phyloP scores from a whole-genome alignment of 208 protist species.

The Acanthamoeba culbertsoni region DNA sequence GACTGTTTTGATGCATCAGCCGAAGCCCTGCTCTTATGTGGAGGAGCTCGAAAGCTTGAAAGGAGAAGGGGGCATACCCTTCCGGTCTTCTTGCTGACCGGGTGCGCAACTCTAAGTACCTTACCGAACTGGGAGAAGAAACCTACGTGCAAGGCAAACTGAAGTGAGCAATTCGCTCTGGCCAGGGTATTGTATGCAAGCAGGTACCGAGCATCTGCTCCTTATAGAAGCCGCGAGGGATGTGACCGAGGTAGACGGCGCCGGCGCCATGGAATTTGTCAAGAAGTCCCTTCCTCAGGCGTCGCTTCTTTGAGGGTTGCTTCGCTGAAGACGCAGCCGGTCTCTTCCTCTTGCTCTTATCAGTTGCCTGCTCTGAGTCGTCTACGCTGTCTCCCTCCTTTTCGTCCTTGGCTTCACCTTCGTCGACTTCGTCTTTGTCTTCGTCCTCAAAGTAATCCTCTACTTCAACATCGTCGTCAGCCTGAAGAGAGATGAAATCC shows the following conservation, averaged over 20 bases:
- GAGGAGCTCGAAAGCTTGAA: neutral
- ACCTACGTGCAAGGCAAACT: neutral
- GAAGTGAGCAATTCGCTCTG: no score
- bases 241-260: constrained; percentile 72
- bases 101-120: constrained; percentile 50
- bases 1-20: neutral
- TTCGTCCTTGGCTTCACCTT: neutral
- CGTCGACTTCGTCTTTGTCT: neutral
- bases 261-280: neutral
- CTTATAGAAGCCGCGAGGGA: constrained; percentile 76
- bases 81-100: constrained; percentile 69
- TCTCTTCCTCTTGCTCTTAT: neutral
- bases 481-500: neutral
- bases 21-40: neutral
- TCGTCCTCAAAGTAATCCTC: neutral
- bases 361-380: neutral
- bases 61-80: neutral
- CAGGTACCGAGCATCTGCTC: constrained; percentile 56
- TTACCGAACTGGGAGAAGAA: constrained; percentile 77
- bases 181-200: neutral
- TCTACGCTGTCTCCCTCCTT: neutral
- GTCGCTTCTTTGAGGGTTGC: neutral
- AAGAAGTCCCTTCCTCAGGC: neutral
- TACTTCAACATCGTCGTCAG: neutral
- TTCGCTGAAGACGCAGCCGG: neutral